Conservation (phyloP, 1,284 basidiomycete species). For the Rhodotorula sp. region DNA sequence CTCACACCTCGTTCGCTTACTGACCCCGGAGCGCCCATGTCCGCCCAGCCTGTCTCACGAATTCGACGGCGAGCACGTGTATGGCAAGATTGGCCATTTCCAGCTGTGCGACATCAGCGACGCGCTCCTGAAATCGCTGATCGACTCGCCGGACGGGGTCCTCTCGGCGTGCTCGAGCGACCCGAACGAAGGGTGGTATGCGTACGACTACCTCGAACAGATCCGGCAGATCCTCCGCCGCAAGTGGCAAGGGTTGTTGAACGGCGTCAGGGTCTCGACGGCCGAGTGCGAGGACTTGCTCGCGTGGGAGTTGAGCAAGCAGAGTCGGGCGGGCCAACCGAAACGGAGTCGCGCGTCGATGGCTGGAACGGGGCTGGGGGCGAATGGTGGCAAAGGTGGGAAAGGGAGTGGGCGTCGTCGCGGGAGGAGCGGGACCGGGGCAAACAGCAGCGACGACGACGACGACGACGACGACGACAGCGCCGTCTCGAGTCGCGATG, state of each 20-base stretch:
- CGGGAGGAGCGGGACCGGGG: conserved; percentile 1
- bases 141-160: conserved; percentile 57
- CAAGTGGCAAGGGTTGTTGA: conserved; percentile 75
- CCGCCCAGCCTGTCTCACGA: conserved; percentile 61
- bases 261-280: conserved; percentile 59
- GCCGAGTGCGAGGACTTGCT: conserved; percentile 68
- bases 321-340: conserved; percentile 2
- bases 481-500: neutral
- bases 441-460: neutral
- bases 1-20: neutral
- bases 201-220: conserved; percentile 66
- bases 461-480: neutral
- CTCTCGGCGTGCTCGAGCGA: conserved; percentile 54
- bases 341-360: neutral
- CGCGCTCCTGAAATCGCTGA: conserved; percentile 72
- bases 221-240: conserved; percentile 80
- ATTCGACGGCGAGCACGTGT: conserved; percentile 78
- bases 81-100: conserved; percentile 81
- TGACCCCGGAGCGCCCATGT: neutral
- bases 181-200: conserved; percentile 77
- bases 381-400: neutral
- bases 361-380: neutral
- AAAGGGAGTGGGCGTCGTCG: neutral
- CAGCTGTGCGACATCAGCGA: conserved; percentile 90
- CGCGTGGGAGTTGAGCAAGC: conserved; percentile 28